Conservation (phyloP, 2,329 filamentous ascomycete genomes). For the Botrytis deweyae region DNA sequence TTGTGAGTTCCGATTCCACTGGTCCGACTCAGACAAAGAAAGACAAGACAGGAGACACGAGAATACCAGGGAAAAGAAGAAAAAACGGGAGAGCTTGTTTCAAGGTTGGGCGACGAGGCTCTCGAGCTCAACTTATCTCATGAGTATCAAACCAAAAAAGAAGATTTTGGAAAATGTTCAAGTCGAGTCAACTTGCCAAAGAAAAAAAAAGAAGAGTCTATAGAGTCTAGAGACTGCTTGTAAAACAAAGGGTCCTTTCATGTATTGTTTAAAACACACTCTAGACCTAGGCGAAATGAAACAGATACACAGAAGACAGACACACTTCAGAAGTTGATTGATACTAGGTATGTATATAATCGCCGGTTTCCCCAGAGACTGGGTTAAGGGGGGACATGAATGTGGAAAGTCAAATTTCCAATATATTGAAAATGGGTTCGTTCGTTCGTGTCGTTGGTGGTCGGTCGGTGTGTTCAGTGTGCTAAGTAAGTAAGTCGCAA, state of each 20-base stretch:
- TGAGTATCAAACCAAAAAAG: neutral
- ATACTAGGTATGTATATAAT: constrained; percentile 3
- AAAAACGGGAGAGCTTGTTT: neutral
- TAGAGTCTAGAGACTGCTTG: neutral
- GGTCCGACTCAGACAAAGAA: neutral
- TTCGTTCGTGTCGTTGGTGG: neutral
- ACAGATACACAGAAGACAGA: neutral
- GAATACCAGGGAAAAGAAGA: neutral
- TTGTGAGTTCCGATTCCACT: neutral
- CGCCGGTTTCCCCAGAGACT: constrained; percentile 16
- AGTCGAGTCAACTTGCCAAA: neutral
- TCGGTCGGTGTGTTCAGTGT: neutral
- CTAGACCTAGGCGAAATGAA: neutral
- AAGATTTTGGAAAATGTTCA: neutral
- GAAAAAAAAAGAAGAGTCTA: neutral
- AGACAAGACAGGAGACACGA: neutral
- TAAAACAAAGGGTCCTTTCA: neutral
- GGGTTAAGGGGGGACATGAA: neutral
- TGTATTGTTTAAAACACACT: neutral
- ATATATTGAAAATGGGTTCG: neutral
- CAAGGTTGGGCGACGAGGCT: neutral
- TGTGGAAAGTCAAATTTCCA: constrained; percentile 8
- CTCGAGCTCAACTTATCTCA: neutral
- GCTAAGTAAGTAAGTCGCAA: neutral
- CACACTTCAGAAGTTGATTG: neutral